Evolutionary conservation across 2,329 filamentous ascomycete genomes (phyloP), one percentile per base, ranked within the genome.

Genomic region (Alternaria rosae): DNA sequence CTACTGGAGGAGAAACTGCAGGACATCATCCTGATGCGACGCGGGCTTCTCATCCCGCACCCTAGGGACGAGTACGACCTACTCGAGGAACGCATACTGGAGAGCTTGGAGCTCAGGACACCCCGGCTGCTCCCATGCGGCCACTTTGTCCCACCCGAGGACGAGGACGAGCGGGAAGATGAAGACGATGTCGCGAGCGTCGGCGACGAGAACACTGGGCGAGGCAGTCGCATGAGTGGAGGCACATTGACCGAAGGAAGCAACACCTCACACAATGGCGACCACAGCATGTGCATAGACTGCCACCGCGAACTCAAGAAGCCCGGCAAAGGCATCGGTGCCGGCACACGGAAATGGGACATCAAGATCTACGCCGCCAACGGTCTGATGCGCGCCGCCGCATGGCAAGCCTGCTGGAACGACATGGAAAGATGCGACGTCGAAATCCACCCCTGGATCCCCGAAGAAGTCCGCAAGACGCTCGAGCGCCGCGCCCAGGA

Each of bases 341-440:
- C 67, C 6, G 79, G 77, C 9, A 76, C 83, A 59, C 87, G 86
- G 70, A 84, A 89, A 51, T 95, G 92, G 84, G 87, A 89, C 28
- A 86, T 98, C 77, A 95, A 93, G 75, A 90, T 98, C 1, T 99
- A 94, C 74, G 95, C 95, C 1, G 94, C 93, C 54, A 99, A 98
- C 78, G 95, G 95, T 0, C 82, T 98, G 50, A 97, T 99, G 92
- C 88, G 89, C 61, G 90, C 92, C 6, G 93, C 93, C 0, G 94
- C 95, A 0, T 99, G 95, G 95, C 88, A 88, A 5, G 94, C 94
- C 3, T 94, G 92, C 61, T 99, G 94, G 94, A 91, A 88, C 70
- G 94, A 98, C 79, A 99, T 99, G 95, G 95, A 99, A 81, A 88
- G 94, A n/a, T 92, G 98, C 0, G 95, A 99, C 74, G 92, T 97